These are phyloP conservation scores for Cardamine resedifolia DNA, from an alignment of 345 rosid species.

Conservation along the genomic window DNA sequence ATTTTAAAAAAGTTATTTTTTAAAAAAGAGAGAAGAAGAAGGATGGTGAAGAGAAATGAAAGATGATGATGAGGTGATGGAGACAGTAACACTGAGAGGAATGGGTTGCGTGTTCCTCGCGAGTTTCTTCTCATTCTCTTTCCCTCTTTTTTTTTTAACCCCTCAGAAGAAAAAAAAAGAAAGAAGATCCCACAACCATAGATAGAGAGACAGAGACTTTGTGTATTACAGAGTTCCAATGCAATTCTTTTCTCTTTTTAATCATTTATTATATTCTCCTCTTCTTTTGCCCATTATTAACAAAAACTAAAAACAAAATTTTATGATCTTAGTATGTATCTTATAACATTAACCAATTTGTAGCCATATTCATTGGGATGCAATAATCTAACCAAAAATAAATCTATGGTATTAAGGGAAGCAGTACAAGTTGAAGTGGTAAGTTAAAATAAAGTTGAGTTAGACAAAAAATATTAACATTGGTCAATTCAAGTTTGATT, in stretches of 20 bases:
- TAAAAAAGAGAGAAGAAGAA: neutral
- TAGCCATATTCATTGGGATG: neutral
- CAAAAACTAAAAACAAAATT: neutral
- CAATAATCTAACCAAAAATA: no score
- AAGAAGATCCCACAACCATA: slow-evolving; percentile 16
- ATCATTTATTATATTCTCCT: neutral
- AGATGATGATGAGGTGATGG: slow-evolving; percentile 33
- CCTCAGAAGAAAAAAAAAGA: neutral
- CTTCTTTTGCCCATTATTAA: neutral
- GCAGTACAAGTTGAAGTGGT: neutral
- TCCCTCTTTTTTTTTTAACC: neutral
- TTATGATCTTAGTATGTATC: neutral
- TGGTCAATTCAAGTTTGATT: slow-evolving; percentile 5
- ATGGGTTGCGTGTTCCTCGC: slow-evolving; percentile 45
- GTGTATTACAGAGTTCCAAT: slow-evolving; percentile 30
- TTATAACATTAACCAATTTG: slow-evolving; percentile 1
- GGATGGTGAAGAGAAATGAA: slow-evolving; percentile 35
- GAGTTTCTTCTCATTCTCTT: slow-evolving; percentile 30
- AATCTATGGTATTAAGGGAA: neutral
- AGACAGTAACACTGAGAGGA: slow-evolving; percentile 33
- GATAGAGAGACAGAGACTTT: slow-evolving; percentile 31
- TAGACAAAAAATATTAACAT: neutral
- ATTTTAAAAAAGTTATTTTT: neutral
- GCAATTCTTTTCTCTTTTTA: slow-evolving; percentile 18
- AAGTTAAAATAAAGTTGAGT: neutral